phyloP scores from a whole-genome alignment of 352 stramenopile genomes.

The Globisporangium canariense region DNA sequence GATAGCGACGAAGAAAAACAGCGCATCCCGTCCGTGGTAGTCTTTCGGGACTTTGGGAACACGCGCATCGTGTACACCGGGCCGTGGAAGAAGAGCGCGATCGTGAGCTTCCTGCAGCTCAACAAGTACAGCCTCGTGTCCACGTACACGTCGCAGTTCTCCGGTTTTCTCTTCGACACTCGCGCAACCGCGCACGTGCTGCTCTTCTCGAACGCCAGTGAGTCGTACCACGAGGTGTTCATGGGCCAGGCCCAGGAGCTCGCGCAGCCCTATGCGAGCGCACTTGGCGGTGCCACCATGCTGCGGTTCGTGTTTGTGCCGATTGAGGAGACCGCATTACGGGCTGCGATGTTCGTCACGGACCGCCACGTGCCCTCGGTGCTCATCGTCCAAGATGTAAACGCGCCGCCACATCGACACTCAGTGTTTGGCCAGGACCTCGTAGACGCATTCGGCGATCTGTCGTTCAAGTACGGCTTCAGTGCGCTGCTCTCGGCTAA shows the following conservation, averaged over 20 bases:
- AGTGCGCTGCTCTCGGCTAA: slow-evolving; percentile 6
- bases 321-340: slow-evolving; percentile 21
- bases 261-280: slow-evolving; percentile 16
- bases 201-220: slow-evolving; percentile 26
- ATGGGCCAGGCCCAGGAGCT: slow-evolving; percentile 14
- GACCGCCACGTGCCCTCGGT: slow-evolving; percentile 25
- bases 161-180: slow-evolving; percentile 30
- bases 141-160: slow-evolving; percentile 21
- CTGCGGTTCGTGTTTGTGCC: slow-evolving; percentile 34
- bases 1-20: slow-evolving; percentile 9
- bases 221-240: slow-evolving; percentile 18
- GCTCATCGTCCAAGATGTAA: slow-evolving; percentile 25
- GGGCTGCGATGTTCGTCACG: slow-evolving; percentile 26
- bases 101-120: slow-evolving; percentile 26
- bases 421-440: slow-evolving; percentile 11
- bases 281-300: background rate
- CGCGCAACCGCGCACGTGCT: slow-evolving; percentile 29
- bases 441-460: slow-evolving; percentile 8
- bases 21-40: slow-evolving; percentile 21
- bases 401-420: slow-evolving; percentile 15
- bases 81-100: slow-evolving; percentile 24
- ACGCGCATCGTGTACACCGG: slow-evolving; percentile 17
- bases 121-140: slow-evolving; percentile 35
- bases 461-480: slow-evolving; percentile 4
- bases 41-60: slow-evolving; percentile 31